These are phyloP conservation scores for Acanthamoeba triangularis DNA, from an alignment of 208 protist species.

Conservation along the genomic window DNA sequence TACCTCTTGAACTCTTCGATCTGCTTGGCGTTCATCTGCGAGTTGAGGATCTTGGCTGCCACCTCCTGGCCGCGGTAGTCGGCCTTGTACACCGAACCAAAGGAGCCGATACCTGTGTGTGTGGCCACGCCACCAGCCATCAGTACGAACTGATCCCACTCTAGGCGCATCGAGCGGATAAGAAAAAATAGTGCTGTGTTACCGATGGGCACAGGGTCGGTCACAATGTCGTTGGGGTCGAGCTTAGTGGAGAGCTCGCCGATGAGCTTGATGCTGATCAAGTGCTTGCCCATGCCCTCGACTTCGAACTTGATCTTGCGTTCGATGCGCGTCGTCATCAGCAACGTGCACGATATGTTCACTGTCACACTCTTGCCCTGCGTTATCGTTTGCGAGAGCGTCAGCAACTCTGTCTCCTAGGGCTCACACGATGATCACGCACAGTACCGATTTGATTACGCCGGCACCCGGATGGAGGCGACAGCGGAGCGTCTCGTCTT, in stretches of 20 bases:
- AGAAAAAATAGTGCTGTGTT: neutral
- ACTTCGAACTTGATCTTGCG: conserved; percentile 69
- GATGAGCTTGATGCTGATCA: conserved; percentile 33
- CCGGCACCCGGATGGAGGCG: conserved; percentile 27
- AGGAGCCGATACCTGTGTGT: neutral
- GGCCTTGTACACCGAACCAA: conserved; percentile 70
- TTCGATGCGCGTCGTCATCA: conserved; percentile 56
- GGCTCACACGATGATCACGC: neutral
- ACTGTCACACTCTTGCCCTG: conserved; percentile 54
- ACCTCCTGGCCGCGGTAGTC: conserved; percentile 66
- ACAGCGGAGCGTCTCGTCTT: conserved; percentile 41
- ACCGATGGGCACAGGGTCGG: conserved; percentile 29
- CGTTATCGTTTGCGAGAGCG: neutral
- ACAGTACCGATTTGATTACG: conserved; percentile 43
- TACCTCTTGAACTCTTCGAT: conserved; percentile 66
- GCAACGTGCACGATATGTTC: conserved; percentile 36
- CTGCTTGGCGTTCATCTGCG: conserved; percentile 37
- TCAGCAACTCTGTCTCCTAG: neutral
- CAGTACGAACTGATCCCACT: neutral
- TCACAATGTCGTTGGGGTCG: conserved; percentile 64
- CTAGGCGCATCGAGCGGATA: neutral
- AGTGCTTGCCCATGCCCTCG: conserved; percentile 69
- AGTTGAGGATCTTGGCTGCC: conserved; percentile 70
- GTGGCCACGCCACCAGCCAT: no score
- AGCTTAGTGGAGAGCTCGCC: conserved; percentile 60